Percentiles rank a stretch among this genome's conserved stretches.
These are phyloP conservation scores for Claviceps humidiphila DNA, from an alignment of 2,329 filamentous ascomycete species.

Conservation along the genomic window DNA sequence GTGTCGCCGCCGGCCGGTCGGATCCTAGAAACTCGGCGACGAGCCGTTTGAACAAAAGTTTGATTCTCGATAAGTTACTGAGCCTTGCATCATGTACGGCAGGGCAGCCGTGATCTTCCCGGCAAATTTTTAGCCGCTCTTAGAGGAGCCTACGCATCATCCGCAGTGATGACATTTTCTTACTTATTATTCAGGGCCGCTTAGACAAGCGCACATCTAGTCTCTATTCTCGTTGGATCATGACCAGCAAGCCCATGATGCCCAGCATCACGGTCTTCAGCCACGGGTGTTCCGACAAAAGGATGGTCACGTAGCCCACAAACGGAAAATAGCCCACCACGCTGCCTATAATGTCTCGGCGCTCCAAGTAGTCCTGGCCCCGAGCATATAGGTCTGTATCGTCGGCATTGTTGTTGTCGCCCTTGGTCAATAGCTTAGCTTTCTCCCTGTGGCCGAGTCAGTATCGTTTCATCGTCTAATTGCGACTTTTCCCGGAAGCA, in stretches of 20 bases:
- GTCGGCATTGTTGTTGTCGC: slow-evolving; percentile 89
- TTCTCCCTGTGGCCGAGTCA: slow-evolving; percentile 26
- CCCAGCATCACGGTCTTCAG: slow-evolving; percentile 90
- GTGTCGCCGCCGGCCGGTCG: no score
- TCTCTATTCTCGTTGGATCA: slow-evolving; percentile 70
- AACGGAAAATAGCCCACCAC: slow-evolving; percentile 87
- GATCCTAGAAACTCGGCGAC: no score
- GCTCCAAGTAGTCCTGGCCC: slow-evolving; percentile 75
- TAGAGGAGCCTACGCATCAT: no score
- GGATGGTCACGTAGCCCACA: slow-evolving; percentile 92
- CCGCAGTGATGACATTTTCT: no score
- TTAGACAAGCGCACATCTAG: not conserved
- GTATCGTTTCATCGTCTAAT: not conserved
- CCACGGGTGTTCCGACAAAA: slow-evolving; percentile 93
- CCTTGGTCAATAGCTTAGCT: slow-evolving; percentile 81
- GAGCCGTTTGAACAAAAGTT: no score
- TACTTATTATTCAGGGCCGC: no score
- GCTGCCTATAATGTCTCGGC: slow-evolving; percentile 84
- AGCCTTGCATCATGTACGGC: no score
- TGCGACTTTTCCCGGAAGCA: no score
- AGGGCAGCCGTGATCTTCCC: no score
- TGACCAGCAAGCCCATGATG: slow-evolving; percentile 86
- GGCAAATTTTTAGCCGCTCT: no score
- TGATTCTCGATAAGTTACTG: no score
- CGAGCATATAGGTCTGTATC: slow-evolving; percentile 78